phyloP scores from a whole-genome alignment of 257 asterid species.

The Thymus mandschuricus region DNA sequence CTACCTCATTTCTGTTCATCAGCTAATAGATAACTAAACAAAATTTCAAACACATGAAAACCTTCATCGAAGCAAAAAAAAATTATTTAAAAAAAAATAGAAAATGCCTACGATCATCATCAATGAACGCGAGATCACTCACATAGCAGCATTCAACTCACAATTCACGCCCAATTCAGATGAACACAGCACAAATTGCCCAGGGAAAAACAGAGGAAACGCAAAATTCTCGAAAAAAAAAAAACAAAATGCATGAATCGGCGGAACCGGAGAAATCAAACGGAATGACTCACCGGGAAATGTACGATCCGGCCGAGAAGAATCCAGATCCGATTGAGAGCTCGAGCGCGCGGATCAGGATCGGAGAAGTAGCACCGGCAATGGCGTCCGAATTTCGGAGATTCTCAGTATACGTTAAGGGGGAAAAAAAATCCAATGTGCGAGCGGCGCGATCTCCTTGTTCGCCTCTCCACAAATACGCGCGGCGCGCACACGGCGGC shows the following conservation, averaged over 20 bases:
- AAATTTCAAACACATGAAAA: not conserved
- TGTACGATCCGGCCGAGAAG: constrained; percentile 35
- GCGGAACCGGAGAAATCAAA: not conserved
- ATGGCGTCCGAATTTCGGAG: constrained; percentile 29
- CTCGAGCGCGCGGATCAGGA: constrained; percentile 37
- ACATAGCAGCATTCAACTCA: constrained; percentile 23
- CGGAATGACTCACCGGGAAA: constrained; percentile 39
- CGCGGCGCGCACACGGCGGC: constrained; percentile 15
- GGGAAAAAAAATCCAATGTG: not conserved
- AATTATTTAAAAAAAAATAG: not conserved
- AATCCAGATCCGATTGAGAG: constrained; percentile 44
- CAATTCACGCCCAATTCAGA: constrained; percentile 26
- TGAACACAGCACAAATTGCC: not conserved
- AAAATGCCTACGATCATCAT: constrained; percentile 19
- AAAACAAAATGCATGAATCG: constrained; percentile 1
- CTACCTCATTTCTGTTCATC: not conserved
- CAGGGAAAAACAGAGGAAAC: not conserved
- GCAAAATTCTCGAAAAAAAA: not conserved
- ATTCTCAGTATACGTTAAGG: not conserved
- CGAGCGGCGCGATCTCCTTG: not conserved
- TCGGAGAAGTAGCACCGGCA: constrained; percentile 33
- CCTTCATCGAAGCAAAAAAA: not conserved
- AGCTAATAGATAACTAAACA: not conserved
- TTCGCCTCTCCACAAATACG: constrained; percentile 21
- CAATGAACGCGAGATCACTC: constrained; percentile 24